Conservation (phyloP, 352 stramenopile species). For the Phytophthora melonis region DNA sequence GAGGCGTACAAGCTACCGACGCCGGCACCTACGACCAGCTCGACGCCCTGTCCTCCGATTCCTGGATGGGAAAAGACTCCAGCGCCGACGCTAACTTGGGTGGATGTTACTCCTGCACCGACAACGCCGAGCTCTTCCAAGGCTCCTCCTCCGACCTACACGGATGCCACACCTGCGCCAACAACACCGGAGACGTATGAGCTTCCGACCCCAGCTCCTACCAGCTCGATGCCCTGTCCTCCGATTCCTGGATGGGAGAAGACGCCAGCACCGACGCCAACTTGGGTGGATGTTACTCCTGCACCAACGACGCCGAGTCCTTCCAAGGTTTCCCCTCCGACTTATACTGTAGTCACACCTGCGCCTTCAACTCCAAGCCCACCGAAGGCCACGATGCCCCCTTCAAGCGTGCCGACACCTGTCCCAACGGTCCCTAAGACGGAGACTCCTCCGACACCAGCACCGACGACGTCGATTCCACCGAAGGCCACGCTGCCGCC, state of each 20-base stretch:
- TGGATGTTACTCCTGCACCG: constrained; percentile 16
- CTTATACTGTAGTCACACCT: constrained; percentile 5
- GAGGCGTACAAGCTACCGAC: constrained; percentile 18
- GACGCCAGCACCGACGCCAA: constrained; percentile 14
- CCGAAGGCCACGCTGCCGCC: background rate
- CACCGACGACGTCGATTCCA: constrained; percentile 21
- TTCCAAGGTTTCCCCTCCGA: constrained; percentile 8
- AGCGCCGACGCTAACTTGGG: constrained; percentile 10
- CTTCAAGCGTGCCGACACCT: background rate
- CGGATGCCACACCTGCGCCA: constrained; percentile 8
- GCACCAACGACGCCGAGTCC: constrained; percentile 19
- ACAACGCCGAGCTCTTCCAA: constrained; percentile 12
- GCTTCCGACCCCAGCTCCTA: no score
- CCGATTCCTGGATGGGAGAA: constrained; percentile 17
- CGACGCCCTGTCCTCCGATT: constrained; percentile 7
- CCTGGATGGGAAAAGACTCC: constrained; percentile 20
- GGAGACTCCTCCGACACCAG: constrained; percentile 3
- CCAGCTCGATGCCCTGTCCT: constrained; percentile 4
- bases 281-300: constrained; percentile 13
- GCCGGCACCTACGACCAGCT: background rate
- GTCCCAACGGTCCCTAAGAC: constrained; percentile 19
- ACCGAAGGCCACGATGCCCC: background rate
- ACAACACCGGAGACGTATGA: no score
- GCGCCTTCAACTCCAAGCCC: constrained; percentile 18
- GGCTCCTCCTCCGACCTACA: constrained; percentile 9